Percentiles rank a stretch among this genome's conserved stretches.
These are phyloP conservation scores for Exophiala dermatitidis DNA, from an alignment of 2,329 filamentous ascomycete genomes.

Conservation along the genomic window DNA sequence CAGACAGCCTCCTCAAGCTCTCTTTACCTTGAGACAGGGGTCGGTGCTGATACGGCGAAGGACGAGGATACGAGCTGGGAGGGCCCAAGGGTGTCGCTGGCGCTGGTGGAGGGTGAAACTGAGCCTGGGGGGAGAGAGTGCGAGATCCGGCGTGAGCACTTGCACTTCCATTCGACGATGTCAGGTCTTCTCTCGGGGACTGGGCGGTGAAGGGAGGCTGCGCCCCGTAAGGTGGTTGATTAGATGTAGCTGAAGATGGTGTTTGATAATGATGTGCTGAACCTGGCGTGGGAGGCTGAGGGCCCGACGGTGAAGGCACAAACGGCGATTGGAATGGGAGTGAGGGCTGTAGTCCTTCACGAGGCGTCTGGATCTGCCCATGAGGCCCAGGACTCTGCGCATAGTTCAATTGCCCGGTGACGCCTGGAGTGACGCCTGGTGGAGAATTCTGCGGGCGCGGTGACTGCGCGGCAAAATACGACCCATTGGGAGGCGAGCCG, in stretches of 20 bases:
- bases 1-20: constrained; percentile 19
- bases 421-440: constrained; percentile 20
- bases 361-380: constrained; percentile 20
- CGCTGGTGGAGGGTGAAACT: constrained; percentile 22
- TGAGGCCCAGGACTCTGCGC: constrained; percentile 26
- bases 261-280: constrained; percentile 18
- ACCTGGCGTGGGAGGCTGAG: constrained; percentile 23
- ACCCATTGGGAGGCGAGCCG: constrained; percentile 19
- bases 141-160: constrained; percentile 14
- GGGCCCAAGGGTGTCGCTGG: constrained; percentile 27
- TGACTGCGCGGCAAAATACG: constrained; percentile 25
- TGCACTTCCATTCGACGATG: constrained; percentile 14
- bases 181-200: constrained; percentile 20
- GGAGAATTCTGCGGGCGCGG: constrained; percentile 24
- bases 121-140: constrained; percentile 22
- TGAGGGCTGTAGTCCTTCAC: constrained; percentile 19
- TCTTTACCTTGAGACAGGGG: constrained; percentile 27
- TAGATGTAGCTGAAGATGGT: constrained; percentile 12
- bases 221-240: constrained; percentile 13
- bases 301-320: constrained; percentile 23
- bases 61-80: constrained; percentile 22
- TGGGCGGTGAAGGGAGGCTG: constrained; percentile 15
- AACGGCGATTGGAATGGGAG: constrained; percentile 21
- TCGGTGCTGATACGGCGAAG: constrained; percentile 22
- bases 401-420: constrained; percentile 19